Evolutionary conservation across 2,329 filamentous ascomycete species (phyloP).

Genomic region (Gremmenia infestans): DNA sequence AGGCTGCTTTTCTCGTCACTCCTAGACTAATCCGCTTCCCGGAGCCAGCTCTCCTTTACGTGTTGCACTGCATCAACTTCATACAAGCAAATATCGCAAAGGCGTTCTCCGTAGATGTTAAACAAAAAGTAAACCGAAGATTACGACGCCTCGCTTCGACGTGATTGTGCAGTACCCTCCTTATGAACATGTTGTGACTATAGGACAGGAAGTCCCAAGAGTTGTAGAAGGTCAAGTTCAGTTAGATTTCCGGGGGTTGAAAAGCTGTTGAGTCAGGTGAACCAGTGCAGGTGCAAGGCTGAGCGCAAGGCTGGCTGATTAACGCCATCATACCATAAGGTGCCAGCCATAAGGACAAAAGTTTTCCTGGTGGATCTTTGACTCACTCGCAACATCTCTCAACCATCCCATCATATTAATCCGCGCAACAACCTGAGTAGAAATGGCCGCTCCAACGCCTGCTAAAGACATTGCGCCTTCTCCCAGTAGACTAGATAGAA

Average conservation of each 20-base stretch:
- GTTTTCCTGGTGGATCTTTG: not conserved
- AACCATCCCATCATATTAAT: not conserved
- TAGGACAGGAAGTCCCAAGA: not conserved
- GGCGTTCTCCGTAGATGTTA: conserved; percentile 26
- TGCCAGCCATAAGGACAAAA: not conserved
- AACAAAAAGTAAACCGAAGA: conserved; percentile 11
- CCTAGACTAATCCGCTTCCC: conserved; percentile 30
- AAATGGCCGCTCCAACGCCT: conserved; percentile 28
- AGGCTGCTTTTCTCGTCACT: conserved; percentile 17
- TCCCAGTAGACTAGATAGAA: conserved; percentile 32
- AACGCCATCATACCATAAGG: not conserved
- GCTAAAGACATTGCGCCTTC: conserved; percentile 45
- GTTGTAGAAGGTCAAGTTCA: not conserved
- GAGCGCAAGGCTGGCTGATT: conserved; percentile 3
- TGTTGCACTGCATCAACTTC: conserved; percentile 18
- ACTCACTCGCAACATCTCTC: not conserved
- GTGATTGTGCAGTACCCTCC: not conserved
- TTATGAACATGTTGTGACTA: too few species aligned
- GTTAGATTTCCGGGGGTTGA: not conserved
- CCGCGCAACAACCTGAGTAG: not conserved
- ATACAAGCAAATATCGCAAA: conserved; percentile 20
- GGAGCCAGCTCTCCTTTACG: conserved; percentile 14
- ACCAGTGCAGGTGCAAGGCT: not conserved
- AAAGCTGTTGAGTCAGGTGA: not conserved
- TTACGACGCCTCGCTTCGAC: not conserved